Evolutionary conservation across 495 filamentous ascomycete species (phyloP).

Genomic region (Physcia stellaris): DNA sequence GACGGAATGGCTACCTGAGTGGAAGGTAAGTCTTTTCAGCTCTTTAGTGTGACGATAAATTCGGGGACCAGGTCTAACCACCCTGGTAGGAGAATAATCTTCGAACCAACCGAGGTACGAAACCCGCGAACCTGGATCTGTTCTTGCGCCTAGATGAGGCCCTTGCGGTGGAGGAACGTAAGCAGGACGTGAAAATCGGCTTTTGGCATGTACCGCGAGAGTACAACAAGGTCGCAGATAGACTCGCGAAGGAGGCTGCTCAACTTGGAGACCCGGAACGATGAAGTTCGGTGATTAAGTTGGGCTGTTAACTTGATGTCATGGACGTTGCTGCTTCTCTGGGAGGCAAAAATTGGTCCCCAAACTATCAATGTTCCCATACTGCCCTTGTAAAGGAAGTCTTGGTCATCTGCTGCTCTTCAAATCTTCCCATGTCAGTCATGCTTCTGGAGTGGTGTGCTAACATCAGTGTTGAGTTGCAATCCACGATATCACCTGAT

Average conservation of each 20-base stretch:
- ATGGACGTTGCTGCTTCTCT: too few relatives aligned
- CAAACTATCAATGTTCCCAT: too few relatives aligned
- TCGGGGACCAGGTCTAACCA: too few relatives aligned
- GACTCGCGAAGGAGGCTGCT: conserved; percentile 23
- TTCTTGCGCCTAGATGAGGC: conserved; percentile 29
- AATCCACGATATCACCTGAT: too few relatives aligned
- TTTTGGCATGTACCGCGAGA: conserved; percentile 32
- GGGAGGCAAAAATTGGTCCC: too few relatives aligned
- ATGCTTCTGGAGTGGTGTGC: too few relatives aligned
- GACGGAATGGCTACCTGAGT: conserved; percentile 20
- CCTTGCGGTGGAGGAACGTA: conserved; percentile 14
- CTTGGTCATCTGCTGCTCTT: too few relatives aligned
- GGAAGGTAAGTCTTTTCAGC: conserved; percentile 5
- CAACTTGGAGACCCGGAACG: not conserved
- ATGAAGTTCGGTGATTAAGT: too few relatives aligned
- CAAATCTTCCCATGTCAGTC: too few relatives aligned
- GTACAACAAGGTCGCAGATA: conserved; percentile 27
- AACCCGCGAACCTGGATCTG: conserved; percentile 29
- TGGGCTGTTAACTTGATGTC: too few relatives aligned
- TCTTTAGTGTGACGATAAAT: not conserved
- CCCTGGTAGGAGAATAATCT: conserved; percentile 24
- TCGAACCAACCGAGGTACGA: conserved; percentile 11
- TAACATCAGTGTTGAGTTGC: too few relatives aligned
- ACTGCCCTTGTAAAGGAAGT: too few relatives aligned
- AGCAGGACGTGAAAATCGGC: conserved; percentile 16